phyloP scores from a whole-genome alignment of 805 yeast genomes.

The Candida ortonii region DNA sequence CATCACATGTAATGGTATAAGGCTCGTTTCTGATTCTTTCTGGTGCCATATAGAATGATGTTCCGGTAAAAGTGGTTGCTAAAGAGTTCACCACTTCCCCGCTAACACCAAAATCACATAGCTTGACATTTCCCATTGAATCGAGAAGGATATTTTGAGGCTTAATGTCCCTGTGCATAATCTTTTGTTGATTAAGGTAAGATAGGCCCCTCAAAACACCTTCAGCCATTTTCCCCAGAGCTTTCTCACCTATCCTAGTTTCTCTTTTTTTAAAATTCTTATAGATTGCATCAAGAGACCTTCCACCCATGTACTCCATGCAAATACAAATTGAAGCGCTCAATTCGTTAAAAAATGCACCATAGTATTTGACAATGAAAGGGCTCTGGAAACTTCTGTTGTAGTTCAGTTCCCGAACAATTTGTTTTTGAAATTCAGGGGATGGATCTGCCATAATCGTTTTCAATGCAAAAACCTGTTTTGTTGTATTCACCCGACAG shows the following conservation, averaged over 20 bases:
- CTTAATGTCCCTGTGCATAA: slow-evolving; percentile 93
- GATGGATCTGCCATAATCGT: slow-evolving; percentile 72
- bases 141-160: slow-evolving; percentile 90
- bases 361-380: slow-evolving; percentile 87
- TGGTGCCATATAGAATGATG: slow-evolving; percentile 98
- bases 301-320: slow-evolving; percentile 97
- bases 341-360: slow-evolving; percentile 78
- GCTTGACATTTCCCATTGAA: slow-evolving; percentile 73
- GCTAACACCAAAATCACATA: slow-evolving; percentile 97
- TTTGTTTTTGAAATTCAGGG: slow-evolving; percentile 86
- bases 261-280: slow-evolving; percentile 68
- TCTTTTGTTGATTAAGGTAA: slow-evolving; percentile 80
- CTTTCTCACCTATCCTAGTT: slow-evolving; percentile 90
- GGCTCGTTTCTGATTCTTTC: slow-evolving; percentile 95
- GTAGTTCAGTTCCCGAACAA: slow-evolving; percentile 85
- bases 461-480: slow-evolving; percentile 74
- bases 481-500: slow-evolving; percentile 60
- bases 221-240: slow-evolving; percentile 85
- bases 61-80: slow-evolving; percentile 96
- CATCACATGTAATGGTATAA: slow-evolving; percentile 91
- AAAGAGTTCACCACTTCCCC: slow-evolving; percentile 95
- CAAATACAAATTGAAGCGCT: slow-evolving; percentile 85
- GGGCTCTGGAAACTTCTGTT: slow-evolving; percentile 80
- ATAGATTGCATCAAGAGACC: slow-evolving; percentile 87
- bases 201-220: slow-evolving; percentile 81